Base-by-base conservation (phyloP, 257 asterid species). In the Nicotiana otophora region DNA sequence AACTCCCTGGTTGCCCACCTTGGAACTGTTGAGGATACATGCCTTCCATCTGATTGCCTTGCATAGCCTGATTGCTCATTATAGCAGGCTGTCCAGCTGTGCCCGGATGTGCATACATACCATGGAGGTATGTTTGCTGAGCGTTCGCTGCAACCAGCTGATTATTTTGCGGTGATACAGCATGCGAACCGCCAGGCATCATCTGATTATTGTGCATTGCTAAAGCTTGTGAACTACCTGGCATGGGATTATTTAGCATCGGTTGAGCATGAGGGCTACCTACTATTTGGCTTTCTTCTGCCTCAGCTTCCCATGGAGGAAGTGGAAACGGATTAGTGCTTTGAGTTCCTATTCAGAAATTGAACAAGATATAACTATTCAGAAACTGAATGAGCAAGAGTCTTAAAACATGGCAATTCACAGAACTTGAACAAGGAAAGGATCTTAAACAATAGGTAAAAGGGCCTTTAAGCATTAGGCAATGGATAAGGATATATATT, bases 261-360 rank as follows among this genome's bases (percentile, higher is more conserved):
- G 61, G 57, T 62, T 17, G 78, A 51, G 78, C 68, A 30, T 67
- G 57, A 28, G 78, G 83, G 51, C 85, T 85, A 46, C 77, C 82
- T 33, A 86, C 53, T 34, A 88, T 86, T 80, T 86, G 86, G 84
- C 84, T 67, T 77, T 65, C 97, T 17, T 86, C 34, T 36, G 90
- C 64, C 84, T 92, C 95, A 58, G 88, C 91, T 87, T 96, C 99
- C 99, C 99, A 96, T 6, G 99, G 99, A 28, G 99, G 99, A 42
- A 97, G 98, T 68, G 98, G 98, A 54, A 94, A 76, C 10, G 95
- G 81, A 66, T 82, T 86, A 28, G 89, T 83, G 78, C 88, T 85
- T 82, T 90, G 89, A 72, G 85, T 87, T 34, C 95, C 97, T 93
- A 83, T 15, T 81, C 74, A 78, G 65, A 62, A 81, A 74, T 83